Evolutionary conservation across 257 asterid species (phyloP).

Genomic region (Apocynum venetum): DNA sequence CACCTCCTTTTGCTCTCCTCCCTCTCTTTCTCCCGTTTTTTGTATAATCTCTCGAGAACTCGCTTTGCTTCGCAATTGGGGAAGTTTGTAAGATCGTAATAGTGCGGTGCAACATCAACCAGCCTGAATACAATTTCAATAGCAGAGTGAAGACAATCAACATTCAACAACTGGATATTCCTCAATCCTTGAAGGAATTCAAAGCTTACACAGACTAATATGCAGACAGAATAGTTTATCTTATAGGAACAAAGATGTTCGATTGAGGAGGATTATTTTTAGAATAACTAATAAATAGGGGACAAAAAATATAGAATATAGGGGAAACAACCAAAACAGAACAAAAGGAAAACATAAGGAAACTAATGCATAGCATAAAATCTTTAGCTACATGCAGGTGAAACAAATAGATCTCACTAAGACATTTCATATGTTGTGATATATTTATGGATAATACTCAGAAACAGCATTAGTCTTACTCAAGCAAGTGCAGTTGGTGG

Average conservation of each 20-base stretch:
- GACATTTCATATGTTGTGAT: background rate
- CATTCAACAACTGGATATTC: background rate
- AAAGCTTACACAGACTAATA: background rate
- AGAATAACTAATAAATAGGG: background rate
- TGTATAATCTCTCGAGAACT: conserved; percentile 65
- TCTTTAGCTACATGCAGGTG: background rate
- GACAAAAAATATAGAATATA: background rate
- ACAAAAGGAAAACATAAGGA: background rate
- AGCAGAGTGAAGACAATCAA: background rate
- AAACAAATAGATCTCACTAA: background rate
- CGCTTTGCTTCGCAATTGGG: conserved; percentile 93
- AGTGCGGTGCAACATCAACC: conserved; percentile 89
- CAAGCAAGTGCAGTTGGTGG: background rate
- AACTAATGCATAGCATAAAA: background rate
- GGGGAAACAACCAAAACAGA: background rate
- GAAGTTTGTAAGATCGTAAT: conserved; percentile 75
- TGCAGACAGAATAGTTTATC: background rate
- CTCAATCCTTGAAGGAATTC: background rate
- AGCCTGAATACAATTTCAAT: conserved; percentile 44
- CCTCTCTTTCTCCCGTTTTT: conserved; percentile 60
- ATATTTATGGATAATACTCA: background rate
- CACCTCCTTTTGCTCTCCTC: conserved; percentile 51
- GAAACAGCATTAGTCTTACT: background rate
- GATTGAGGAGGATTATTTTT: background rate
- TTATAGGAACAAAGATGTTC: background rate